These are phyloP conservation scores for Fusarium sterilihyphosum DNA, from an alignment of 2,329 filamentous ascomycete species.

Conservation along the genomic window DNA sequence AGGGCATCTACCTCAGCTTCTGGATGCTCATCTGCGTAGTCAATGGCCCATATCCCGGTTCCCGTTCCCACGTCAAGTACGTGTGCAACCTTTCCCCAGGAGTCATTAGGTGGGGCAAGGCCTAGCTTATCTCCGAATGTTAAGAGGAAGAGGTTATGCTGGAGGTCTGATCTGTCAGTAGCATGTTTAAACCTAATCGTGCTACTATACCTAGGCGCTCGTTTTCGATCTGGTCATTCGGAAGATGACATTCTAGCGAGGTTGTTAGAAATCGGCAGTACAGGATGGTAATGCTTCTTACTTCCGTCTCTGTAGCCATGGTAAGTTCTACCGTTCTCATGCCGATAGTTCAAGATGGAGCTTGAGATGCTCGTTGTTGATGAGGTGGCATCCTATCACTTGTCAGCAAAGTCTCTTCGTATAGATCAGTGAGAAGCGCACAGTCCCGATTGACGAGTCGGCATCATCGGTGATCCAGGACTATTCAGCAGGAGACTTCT, in stretches of 20 bases:
- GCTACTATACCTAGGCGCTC: not conserved
- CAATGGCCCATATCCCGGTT: not conserved
- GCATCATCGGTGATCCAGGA: accelerated
- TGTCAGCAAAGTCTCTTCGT: not conserved
- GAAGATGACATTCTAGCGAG: not conserved
- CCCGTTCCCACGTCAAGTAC: not conserved
- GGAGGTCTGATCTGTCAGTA: not conserved
- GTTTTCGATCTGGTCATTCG: not conserved
- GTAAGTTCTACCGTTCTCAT: conserved; percentile 20
- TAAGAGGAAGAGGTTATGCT: not conserved
- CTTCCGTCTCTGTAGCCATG: conserved; percentile 16
- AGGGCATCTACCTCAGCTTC: not conserved
- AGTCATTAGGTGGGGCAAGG: not conserved
- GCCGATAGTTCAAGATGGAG: not conserved
- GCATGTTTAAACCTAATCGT: accelerated
- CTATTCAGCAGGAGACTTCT: not conserved
- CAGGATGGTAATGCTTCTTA: accelerated
- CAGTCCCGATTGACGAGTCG: not conserved
- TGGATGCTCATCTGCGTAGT: conserved; percentile 1
- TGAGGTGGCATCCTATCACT: not conserved
- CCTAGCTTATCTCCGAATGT: not conserved
- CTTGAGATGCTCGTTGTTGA: not conserved
- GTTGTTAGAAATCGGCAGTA: accelerated
- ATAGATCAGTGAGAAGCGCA: not conserved
- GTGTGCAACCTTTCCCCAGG: not conserved